Evolutionary conservation across 1,284 basidiomycete genomes (phyloP), one percentile per base, ranked within the genome.

Genomic region (Apiotrichum porosum): DNA sequence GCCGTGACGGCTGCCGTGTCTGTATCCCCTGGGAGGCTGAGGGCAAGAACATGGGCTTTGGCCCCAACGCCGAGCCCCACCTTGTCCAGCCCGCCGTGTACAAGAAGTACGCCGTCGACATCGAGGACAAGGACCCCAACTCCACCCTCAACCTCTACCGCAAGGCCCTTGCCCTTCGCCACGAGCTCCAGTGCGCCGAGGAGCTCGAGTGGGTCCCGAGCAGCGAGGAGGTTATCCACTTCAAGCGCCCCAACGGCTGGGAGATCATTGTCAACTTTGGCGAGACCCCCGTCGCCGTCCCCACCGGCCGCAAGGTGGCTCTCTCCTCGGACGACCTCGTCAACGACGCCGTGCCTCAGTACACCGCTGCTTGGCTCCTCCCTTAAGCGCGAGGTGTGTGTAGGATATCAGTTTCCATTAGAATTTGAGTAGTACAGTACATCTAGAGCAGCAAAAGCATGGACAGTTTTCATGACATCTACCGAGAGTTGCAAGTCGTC

Each of bases 1-100:
- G 68, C 36, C 59, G 68, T 37, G 68, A 70, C 43, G 68, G 68
- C 24, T 70, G 68, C 54, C 54, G 68, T 44, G 57, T 65, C 34
- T 64, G 63, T 21, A 38, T 70, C 10, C 68, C 50, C 1, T 52
- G 47, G 49, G 32, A 37, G 13, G 47, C 41, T 5, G 46, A 46
- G 4, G 49, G 14, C 3, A 42, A 42, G 33, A 65, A 62, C 51
- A 63, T 63, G 42, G 66, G 66, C 28, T 66, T 62, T 37, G 62
- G 56, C 13, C 50, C 50, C 12, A 38, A 49, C 14, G 58, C 47
- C 22, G 42, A 35, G 39, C 54, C 56, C 3, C 68, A 70, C 46
- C 51, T 70, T 3, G 59, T 57, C 42, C 57, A 58, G 49, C 68
- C 68, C 9, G 52, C 49, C 3, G 62, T 50, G 53, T 60, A 64